phyloP scores from a whole-genome alignment of 2,329 filamentous ascomycete species.

The Trichoderma sp. region DNA sequence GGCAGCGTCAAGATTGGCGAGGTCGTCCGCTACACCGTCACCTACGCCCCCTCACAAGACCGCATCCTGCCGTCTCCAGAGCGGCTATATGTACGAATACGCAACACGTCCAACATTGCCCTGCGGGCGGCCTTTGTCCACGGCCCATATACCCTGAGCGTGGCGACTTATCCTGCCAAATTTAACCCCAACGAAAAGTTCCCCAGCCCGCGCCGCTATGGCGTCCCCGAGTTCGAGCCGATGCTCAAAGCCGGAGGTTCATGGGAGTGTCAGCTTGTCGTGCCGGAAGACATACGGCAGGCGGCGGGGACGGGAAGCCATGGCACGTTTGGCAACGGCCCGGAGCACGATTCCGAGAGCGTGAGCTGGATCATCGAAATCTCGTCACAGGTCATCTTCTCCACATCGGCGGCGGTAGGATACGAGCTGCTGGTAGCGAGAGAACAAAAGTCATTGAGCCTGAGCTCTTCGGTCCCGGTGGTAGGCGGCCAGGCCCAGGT shows the following conservation, averaged over 20 bases:
- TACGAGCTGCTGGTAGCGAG: constrained; percentile 85
- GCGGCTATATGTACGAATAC: constrained; percentile 79
- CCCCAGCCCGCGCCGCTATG: constrained; percentile 66
- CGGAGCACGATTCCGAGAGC: constrained; percentile 51
- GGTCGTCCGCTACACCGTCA: constrained; percentile 86
- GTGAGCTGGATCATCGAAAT: constrained; percentile 90
- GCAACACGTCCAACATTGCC: constrained; percentile 87
- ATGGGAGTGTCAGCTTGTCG: constrained; percentile 76
- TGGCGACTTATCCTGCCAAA: constrained; percentile 77
- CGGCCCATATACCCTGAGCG: constrained; percentile 88
- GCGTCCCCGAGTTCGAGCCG: constrained; percentile 87
- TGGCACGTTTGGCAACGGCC: constrained; percentile 46
- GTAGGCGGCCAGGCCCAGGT: constrained; percentile 46
- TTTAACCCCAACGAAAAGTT: constrained; percentile 83
- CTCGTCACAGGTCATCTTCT: constrained; percentile 90
- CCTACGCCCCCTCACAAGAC: constrained; percentile 85
- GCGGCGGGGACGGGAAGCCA: constrained; percentile 51
- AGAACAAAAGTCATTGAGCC: constrained; percentile 76
- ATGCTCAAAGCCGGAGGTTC: constrained; percentile 91
- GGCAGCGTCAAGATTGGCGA: constrained; percentile 94
- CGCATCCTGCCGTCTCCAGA: constrained; percentile 84
- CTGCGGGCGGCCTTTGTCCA: constrained; percentile 94
- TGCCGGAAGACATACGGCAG: constrained; percentile 75
- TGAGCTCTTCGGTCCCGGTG: constrained; percentile 52
- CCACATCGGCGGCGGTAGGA: constrained; percentile 78